Base-by-base conservation (phyloP, 2,329 filamentous ascomycete species). In the Colletotrichum orbiculare region DNA sequence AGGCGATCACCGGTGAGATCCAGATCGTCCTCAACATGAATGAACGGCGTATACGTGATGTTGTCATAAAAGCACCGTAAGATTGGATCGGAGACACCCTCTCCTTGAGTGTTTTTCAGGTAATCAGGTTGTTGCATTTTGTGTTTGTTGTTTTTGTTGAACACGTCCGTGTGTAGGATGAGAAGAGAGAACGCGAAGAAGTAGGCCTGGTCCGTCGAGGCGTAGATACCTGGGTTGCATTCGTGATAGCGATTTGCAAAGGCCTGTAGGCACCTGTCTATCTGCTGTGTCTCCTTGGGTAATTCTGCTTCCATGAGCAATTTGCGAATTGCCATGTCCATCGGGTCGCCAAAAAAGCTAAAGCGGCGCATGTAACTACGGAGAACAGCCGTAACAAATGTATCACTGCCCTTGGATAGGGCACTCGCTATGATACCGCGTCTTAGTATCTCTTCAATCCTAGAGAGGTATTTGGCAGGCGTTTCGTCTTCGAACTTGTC, bases 81-180 rank as follows among this genome's bases (percentile, higher is more conserved):
- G 46, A 98, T 92, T 69, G 98, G 95, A 69, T 96, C 92, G 56
- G 92, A 92, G n/a, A 98, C 92, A 12, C 93, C 93, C 75, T 98
- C 94, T 3, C 92, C 94, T 25, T 89, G 89, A 0, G 94, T 96
- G 75, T 98, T 98, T 78, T 96, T 97, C 71, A 98, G 85, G 77
- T 99, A 99, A 73, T 98, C 96, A 1, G 86, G 81, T 74, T 97
- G 96, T 74, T 97, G 94, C 96, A 99, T 99, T 79, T 99, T 99
- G 77, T 96, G 88, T 80, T 98, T 98, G 81, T 98, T 98, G 82
- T 98, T 99, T 79, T 97, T 97, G 83, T 99, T 99, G 87, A 98
- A 98, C n/a, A 97, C 93, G 74, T 99, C 96, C 0, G 96, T 98
- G 72, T 99, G 96, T 39, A 99, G 83, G 70, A 99, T 97, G 65